Evolutionary conservation across 202 grass and related monocot species (phyloP), one percentile per base, ranked within the genome.

Genomic region (Tripidium arundinaceum): DNA sequence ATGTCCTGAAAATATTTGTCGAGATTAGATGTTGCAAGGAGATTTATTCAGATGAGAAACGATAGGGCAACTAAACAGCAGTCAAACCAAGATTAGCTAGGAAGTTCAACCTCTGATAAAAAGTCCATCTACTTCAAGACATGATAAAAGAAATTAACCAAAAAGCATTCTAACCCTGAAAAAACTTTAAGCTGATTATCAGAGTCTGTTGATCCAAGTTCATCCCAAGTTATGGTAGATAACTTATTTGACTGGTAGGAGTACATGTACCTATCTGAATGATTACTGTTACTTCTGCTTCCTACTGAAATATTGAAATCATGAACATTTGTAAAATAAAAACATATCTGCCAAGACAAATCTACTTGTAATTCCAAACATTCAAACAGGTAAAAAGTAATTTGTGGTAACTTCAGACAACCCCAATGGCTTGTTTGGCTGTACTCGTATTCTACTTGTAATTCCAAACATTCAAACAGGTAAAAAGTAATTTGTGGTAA

Each of bases 1-100:
- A 97, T 94, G 62, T 97, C 94, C 94, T 97, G 74, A 59, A 58
- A 85, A 72, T 63, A 16, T 39, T 13, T 33, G 59, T 63, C n/a
- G 0, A 76, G 33, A 57, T 74, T 66, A 79, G 6, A 41, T 8
- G 29, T 74, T 52, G n/a, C 28, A 27, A 9, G 31, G 65, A 70
- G n/a, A 1, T 36, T n/a, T 37, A 37, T 15, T n/a, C n/a, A n/a
- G 64, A 38, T 12, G 29, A 39, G 39, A 66, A 39, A 12, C 0
- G 0, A 22, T 6, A 40, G 4, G 9, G 4, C 18, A 61, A 60
- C 54, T 25, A 24, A 25, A 59, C 55, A 27, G 57, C 57, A 60
- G 57, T 2, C 1, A 28, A 27, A 61, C 57, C 11, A 61, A 60
- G 52, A 7, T 57, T 22, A 57, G 2, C 6, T 52, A 19, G 5